Evolutionary conservation across 176 grass and related monocot species (phyloP).

Genomic region (Triticum timopheevii): DNA sequence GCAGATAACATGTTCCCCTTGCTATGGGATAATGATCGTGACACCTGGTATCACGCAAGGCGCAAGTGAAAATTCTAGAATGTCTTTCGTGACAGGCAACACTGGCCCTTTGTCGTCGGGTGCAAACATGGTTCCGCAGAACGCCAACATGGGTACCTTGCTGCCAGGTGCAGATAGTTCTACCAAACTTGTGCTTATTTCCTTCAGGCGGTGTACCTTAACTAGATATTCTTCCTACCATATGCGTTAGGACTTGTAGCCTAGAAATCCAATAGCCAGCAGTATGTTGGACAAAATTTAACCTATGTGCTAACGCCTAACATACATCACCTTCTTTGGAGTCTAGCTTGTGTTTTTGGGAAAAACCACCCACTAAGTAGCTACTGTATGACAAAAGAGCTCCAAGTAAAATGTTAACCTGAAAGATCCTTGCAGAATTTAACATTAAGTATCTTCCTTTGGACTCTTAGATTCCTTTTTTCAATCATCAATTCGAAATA

Average conservation of each 20-base stretch:
- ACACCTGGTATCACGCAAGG: constrained; percentile 75
- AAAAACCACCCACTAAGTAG: neutral
- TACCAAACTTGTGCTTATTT: constrained; percentile 3
- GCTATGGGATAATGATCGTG: constrained; percentile 66
- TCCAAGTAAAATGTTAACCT: constrained; percentile 4
- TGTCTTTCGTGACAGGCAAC: constrained; percentile 54
- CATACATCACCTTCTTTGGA: neutral
- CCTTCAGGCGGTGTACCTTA: neutral
- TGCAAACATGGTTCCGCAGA: constrained; percentile 50
- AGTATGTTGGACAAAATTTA: neutral
- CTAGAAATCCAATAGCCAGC: neutral
- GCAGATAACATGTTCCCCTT: constrained; percentile 51
- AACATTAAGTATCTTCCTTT: neutral
- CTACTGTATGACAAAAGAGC: constrained; percentile 12
- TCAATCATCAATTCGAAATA: neutral
- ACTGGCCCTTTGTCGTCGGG: constrained; percentile 34
- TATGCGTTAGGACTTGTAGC: neutral
- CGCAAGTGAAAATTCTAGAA: constrained; percentile 45
- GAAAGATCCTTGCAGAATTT: constrained; percentile 8
- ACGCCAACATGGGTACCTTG: constrained; percentile 49
- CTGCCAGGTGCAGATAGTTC: constrained; percentile 40
- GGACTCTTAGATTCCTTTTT: neutral
- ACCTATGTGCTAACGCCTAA: neutral
- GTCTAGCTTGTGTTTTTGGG: neutral
- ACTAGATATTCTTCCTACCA: constrained; percentile 10